These are phyloP conservation scores for Agapanthus africanus DNA, from an alignment of 106 monocot genomes.

Conservation along the genomic window DNA sequence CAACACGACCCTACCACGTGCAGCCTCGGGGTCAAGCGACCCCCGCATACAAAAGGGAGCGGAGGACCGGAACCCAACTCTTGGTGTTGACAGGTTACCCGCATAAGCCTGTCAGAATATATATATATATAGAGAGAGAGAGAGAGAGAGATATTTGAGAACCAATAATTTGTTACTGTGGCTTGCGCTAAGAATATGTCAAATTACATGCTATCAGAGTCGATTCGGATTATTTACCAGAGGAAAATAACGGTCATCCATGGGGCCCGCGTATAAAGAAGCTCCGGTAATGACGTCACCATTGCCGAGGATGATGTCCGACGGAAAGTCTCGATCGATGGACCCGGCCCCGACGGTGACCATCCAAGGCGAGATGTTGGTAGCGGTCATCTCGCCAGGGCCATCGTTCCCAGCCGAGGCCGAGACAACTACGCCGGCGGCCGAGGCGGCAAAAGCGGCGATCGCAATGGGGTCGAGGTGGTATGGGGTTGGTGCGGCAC, in stretches of 20 bases:
- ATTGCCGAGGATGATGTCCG: slow-evolving; percentile 37
- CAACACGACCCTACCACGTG: slow-evolving; percentile 36
- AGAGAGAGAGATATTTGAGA: too few species aligned
- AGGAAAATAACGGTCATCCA: not conserved
- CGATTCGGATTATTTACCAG: too few species aligned
- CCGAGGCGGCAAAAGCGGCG: slow-evolving; percentile 29
- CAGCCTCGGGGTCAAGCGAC: slow-evolving; percentile 3
- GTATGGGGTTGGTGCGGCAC: slow-evolving; percentile 25
- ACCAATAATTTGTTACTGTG: too few species aligned
- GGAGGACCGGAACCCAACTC: not conserved
- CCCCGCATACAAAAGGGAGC: not conserved
- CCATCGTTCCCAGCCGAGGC: slow-evolving; percentile 53
- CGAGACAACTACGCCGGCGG: slow-evolving; percentile 33
- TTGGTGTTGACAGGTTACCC: not conserved
- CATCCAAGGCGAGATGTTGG: slow-evolving; percentile 59
- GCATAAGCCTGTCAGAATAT: too few species aligned
- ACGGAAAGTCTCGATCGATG: slow-evolving; percentile 51
- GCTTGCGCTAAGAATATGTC: too few species aligned
- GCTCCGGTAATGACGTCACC: slow-evolving; percentile 27
- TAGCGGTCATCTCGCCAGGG: slow-evolving; percentile 24
- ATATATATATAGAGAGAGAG: too few species aligned
- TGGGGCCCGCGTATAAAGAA: slow-evolving; percentile 35
- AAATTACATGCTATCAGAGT: too few species aligned
- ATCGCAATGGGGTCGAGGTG: slow-evolving; percentile 31
- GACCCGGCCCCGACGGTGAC: slow-evolving; percentile 56